Conservation (phyloP, 2,329 filamentous ascomycete genomes). For the Apiospora koreana region DNA sequence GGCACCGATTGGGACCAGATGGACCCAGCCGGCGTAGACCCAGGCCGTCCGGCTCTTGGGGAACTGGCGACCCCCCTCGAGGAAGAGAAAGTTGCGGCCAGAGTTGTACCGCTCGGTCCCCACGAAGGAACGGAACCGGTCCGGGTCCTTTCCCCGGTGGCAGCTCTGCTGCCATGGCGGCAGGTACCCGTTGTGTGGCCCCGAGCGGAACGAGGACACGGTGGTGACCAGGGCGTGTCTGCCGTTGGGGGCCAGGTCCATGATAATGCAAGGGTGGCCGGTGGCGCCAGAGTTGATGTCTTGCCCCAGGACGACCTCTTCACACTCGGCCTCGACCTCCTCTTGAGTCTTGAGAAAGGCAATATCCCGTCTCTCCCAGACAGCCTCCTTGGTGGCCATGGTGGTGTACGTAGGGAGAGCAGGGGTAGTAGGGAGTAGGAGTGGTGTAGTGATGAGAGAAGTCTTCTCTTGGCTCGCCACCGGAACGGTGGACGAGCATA, state of each 20-base stretch:
- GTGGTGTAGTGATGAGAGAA: background rate
- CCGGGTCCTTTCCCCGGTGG: constrained; percentile 25
- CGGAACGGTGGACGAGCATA: background rate
- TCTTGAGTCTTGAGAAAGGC: constrained; percentile 28
- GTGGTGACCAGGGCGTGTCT: constrained; percentile 30
- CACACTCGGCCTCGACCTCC: constrained; percentile 20
- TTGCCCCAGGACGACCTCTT: constrained; percentile 20
- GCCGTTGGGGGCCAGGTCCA: constrained; percentile 20
- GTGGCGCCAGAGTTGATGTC: constrained; percentile 25
- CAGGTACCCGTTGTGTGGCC: constrained; percentile 21
- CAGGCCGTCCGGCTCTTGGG: constrained; percentile 29
- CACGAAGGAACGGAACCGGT: constrained; percentile 33
- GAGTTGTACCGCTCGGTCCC: constrained; percentile 25
- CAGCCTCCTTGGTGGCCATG: background rate
- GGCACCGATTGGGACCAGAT: constrained; percentile 23
- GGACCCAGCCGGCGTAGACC: constrained; percentile 23
- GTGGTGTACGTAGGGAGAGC: no score
- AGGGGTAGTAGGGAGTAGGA: no score
- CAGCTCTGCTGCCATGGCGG: constrained; percentile 32
- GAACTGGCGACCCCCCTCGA: constrained; percentile 23
- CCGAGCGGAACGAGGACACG: constrained; percentile 34
- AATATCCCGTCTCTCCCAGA: constrained; percentile 24
- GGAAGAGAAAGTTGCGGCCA: constrained; percentile 22
- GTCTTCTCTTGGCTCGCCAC: background rate
- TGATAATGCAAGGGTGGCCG: constrained; percentile 36